Evolutionary conservation across 768 basidiomycete species (phyloP), one percentile per base, ranked within the genome.

Genomic region (Porpolomopsis calyptriformis): DNA sequence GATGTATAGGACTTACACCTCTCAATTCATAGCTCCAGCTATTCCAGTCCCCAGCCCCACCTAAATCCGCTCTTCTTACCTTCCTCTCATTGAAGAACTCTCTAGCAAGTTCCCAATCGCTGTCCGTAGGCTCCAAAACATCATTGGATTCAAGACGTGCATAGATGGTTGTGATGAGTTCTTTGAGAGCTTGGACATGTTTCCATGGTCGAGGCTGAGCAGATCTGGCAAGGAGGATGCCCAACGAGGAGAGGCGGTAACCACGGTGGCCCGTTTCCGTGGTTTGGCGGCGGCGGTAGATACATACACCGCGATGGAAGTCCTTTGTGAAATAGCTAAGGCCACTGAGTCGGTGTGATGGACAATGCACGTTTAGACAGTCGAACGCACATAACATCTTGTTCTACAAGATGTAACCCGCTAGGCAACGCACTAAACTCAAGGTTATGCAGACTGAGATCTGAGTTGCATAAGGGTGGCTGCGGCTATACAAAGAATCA

Each of bases 371-470:
- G 43, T 34, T 8, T 2, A 26, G 25, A 38, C n/a, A 11, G 45
- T 36, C 18, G 31, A 20, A 65, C 82, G 55, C 60, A 88, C 85
- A 91, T 73, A 20, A 86, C 78, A 56, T 90, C 87, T 27, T 74
- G 71, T 53, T 88, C 85, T 19, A 90, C 76, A 0, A 80, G 66
- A 60, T 91, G 88, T 4, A 91, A 66, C 1, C 87, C 87, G 51
- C 85, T 88, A 0, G 88, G 88, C 9, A 91, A 69, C 4, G 78
- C 77, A 53, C 76, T 87, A 60, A 88, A 91, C 60, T 90, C 88
- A 43, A 90, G 70, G 53, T 77, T 71, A 23, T 80, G 77, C 14
- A 88, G 69, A 51, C 70, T 73, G 44, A 86, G 56, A 56, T 81
- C 85, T 86, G 53, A 11, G 10, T 12, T 35, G 39, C 27, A 12